Conservation (phyloP, 441 rosid species). For the Mallotus repandus region DNA sequence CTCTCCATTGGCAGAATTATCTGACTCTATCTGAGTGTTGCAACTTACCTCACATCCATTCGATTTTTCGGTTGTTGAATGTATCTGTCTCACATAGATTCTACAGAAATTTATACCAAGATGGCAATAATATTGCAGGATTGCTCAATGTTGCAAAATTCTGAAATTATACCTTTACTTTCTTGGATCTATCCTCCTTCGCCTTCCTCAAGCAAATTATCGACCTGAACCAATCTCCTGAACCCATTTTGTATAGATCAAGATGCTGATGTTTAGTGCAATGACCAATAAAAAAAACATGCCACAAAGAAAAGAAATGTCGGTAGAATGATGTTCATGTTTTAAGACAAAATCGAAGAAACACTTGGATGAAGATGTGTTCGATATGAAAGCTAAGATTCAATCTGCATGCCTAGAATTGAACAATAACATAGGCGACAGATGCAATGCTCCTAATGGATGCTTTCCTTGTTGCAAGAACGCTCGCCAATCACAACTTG, state of each 20-base stretch:
- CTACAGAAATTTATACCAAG: not conserved
- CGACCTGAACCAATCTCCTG: slow-evolving; percentile 45
- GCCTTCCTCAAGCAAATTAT: slow-evolving; percentile 32
- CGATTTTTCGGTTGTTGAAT: slow-evolving; percentile 32
- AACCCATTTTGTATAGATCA: slow-evolving; percentile 37
- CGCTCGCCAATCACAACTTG: not conserved
- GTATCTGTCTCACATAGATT: slow-evolving; percentile 25
- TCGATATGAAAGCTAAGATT: not conserved
- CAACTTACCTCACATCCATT: slow-evolving; percentile 25
- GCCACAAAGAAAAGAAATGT: not conserved
- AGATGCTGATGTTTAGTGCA: slow-evolving; percentile 8
- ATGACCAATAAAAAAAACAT: slow-evolving; percentile 22
- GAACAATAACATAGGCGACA: not conserved
- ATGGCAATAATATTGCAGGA: not conserved
- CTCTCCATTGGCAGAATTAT: slow-evolving; percentile 11
- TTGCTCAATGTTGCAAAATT: not conserved
- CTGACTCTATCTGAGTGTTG: slow-evolving; percentile 15
- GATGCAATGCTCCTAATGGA: not conserved
- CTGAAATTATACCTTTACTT: slow-evolving; percentile 31
- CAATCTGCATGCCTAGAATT: no score
- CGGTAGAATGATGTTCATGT: not conserved
- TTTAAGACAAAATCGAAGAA: not conserved
- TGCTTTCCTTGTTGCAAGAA: not conserved
- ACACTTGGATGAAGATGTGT: not conserved
- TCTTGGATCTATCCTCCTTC: slow-evolving; percentile 37